Evolutionary conservation across 805 yeast genomes (phyloP), one percentile per base, ranked within the genome.

Genomic region (Saturnispora bothae): DNA sequence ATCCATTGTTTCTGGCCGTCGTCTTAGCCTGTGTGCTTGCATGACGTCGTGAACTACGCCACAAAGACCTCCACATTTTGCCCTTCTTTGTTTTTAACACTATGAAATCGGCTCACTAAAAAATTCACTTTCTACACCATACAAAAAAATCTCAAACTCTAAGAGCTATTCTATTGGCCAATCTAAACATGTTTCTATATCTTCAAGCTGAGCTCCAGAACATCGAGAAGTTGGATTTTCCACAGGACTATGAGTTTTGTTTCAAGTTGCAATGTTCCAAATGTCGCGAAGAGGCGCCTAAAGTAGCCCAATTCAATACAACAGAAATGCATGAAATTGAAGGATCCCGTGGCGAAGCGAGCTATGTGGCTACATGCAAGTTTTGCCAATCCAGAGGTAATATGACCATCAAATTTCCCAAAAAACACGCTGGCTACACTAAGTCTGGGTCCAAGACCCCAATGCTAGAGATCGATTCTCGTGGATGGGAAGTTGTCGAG

Each of bases 281-380:
- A 28, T 89, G 98, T 60, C 73, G 88, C 44, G 94, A 83, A 44
- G 59, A 56, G 6, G 94, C 89, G 56, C 72, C 71, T 16, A 83
- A 85, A 48, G 73, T 74, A 13, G 71, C 85, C 21, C 65, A 71
- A 18, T 75, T 88, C 51, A 81, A 82, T 56, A 60, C 74, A 40
- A 72, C 69, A 46, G 95, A 80, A 46, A 58, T 63, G 36, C 76
- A 76, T 55, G 83, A 76, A 19, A 63, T 84, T 19, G 56, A 70
- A 2, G 85, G 83, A 0, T 73, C 88, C 31, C 69, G 77, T 43
- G 96, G 96, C 12, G 83, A 77, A 43, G 94, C 95, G 6, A 83
- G 78, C 45, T 83, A 86, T 52, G 78, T 80, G 3, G 77, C 82
- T 68, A 73, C 50, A 28, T 56, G 61, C 31, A 43, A 48, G 3